Conservation (phyloP, 192 early-diverging fungal species). For the Coemansia sp. region DNA sequence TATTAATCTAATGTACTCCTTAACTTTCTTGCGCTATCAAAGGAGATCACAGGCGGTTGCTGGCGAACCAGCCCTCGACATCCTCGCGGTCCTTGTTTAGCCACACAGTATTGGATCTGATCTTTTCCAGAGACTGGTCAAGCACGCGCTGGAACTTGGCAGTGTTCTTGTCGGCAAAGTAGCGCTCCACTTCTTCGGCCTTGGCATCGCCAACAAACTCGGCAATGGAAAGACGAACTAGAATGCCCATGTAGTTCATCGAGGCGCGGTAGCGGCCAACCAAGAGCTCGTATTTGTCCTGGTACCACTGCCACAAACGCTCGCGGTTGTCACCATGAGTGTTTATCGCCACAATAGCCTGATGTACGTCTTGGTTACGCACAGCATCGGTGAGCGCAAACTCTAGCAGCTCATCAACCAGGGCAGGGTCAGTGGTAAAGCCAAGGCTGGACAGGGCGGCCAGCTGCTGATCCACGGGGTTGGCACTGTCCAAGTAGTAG, state of each 20-base stretch:
- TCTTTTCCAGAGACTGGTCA: constrained; percentile 71
- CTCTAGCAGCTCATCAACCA: constrained; percentile 62
- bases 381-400: constrained; percentile 68
- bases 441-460: constrained; percentile 66
- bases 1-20: neutral
- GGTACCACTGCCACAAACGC: constrained; percentile 68
- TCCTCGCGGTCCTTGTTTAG: constrained; percentile 44
- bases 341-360: constrained; percentile 52
- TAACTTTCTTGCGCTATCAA: neutral
- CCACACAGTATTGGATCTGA: constrained; percentile 58
- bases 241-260: constrained; percentile 65
- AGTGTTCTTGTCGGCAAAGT: constrained; percentile 56
- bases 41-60: constrained; percentile 16
- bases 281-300: constrained; percentile 60
- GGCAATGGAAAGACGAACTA: constrained; percentile 62
- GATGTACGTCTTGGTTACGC: constrained; percentile 69
- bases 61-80: constrained; percentile 40
- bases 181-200: constrained; percentile 60
- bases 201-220: constrained; percentile 61
- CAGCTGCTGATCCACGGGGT: constrained; percentile 68
- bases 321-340: constrained; percentile 58
- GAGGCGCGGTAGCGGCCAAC: constrained; percentile 62
- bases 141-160: constrained; percentile 60
- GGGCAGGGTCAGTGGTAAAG: constrained; percentile 51
- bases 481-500: constrained; percentile 60